Evolutionary conservation across 306 rosid species (phyloP).

Genomic region (Acacia acuminata): DNA sequence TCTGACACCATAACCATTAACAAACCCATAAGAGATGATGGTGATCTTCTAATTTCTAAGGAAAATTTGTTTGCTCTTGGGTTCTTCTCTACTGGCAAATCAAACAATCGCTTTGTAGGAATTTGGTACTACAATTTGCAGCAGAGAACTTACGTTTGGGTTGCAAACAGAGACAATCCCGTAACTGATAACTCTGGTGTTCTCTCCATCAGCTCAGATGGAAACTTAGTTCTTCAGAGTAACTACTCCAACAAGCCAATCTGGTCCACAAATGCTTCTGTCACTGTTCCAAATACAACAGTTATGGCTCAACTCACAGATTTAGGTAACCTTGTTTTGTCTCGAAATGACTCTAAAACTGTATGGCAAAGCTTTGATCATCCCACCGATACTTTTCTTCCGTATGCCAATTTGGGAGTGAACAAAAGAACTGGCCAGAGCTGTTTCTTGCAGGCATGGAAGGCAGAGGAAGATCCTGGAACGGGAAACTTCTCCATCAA

Average conservation of each 20-base stretch:
- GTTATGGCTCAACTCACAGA: not conserved
- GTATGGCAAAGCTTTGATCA: not conserved
- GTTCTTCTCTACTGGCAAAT: not conserved
- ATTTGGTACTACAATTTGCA: not conserved
- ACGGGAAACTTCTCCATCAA: not conserved
- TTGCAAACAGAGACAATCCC: not conserved
- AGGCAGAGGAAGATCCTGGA: conserved; percentile 22
- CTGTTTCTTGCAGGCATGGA: conserved; percentile 23
- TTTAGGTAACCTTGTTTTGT: not conserved
- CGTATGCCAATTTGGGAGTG: conserved; percentile 1
- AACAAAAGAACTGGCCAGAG: conserved; percentile 20
- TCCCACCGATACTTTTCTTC: not conserved
- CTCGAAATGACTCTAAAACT: not conserved
- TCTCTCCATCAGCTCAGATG: not conserved
- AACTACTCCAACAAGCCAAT: not conserved
- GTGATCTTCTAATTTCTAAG: too few species aligned
- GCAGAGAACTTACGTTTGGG: not conserved
- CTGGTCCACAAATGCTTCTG: not conserved
- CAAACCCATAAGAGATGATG: too few species aligned
- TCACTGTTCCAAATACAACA: not conserved
- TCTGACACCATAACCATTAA: not conserved
- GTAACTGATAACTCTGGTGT: not conserved
- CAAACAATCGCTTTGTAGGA: not conserved
- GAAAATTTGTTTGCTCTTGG: too few species aligned
- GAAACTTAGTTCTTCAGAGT: not conserved